Evolutionary conservation across 441 rosid genomes (phyloP).

Genomic region (Jatropha podagrica): DNA sequence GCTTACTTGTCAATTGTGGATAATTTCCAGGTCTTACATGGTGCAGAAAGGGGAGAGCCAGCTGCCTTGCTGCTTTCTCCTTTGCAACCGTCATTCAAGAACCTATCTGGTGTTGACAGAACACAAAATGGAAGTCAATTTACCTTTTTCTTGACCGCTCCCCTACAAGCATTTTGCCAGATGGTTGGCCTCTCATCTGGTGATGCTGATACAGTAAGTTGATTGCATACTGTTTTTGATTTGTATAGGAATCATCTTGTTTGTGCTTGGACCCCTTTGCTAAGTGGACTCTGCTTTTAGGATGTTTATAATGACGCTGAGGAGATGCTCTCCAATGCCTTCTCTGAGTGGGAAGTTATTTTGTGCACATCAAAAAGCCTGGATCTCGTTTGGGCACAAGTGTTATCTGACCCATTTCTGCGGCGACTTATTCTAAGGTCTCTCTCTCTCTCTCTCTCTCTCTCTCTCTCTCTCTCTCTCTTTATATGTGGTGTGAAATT

Average conservation of each 20-base stretch:
- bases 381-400: constrained; percentile 94
- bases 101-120: constrained; percentile 39
- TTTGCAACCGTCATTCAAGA: constrained; percentile 53
- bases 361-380: constrained; percentile 71
- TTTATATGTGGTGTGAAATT: too few species aligned
- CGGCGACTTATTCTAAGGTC: constrained; percentile 91
- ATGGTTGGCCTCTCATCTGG: constrained; percentile 62
- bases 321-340: constrained; percentile 66
- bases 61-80: constrained; percentile 90
- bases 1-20: constrained; percentile 22
- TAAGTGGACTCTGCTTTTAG: constrained; percentile 37
- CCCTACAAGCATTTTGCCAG: constrained; percentile 81
- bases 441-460: background rate
- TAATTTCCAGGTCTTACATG: constrained; percentile 63
- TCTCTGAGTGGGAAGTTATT: constrained; percentile 79
- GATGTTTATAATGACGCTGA: constrained; percentile 61
- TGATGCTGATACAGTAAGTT: constrained; percentile 53
- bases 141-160: constrained; percentile 84
- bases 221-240: constrained; percentile 12
- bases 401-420: constrained; percentile 78
- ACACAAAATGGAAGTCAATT: constrained; percentile 71
- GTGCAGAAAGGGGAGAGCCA: constrained; percentile 88
- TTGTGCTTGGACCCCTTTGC: constrained; percentile 16
- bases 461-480: background rate
- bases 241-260: constrained; percentile 1